Evolutionary conservation across 2,329 filamentous ascomycete species (phyloP).

Genomic region (Pezicula rhizophila): DNA sequence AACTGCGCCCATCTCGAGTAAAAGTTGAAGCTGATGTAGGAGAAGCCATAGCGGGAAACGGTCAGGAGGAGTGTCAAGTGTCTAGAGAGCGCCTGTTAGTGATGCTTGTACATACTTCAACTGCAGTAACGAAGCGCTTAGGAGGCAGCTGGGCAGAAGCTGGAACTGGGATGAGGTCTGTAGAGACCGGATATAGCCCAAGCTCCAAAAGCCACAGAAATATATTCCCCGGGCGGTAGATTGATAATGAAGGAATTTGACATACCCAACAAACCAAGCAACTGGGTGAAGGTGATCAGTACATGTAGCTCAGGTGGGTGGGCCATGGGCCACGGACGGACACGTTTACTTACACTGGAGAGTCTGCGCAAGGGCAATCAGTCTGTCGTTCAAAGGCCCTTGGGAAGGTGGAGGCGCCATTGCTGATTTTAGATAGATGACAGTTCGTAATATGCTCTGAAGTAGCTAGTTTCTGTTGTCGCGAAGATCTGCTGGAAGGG

Average conservation of each 20-base stretch:
- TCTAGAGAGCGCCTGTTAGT: conserved; percentile 39
- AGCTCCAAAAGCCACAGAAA: conserved; percentile 3
- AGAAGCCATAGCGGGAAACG: conserved; percentile 76
- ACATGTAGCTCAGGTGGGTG: conserved; percentile 11
- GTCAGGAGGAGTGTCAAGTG: conserved; percentile 81
- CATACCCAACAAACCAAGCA: conserved; percentile 78
- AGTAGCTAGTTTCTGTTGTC: too few relatives aligned
- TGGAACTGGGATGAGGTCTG: conserved; percentile 8
- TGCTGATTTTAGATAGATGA: conserved; percentile 6
- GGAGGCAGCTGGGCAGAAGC: conserved; percentile 9
- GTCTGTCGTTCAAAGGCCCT: conserved; percentile 40
- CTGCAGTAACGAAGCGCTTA: conserved; percentile 9
- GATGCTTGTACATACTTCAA: neutral
- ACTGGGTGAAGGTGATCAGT: conserved; percentile 40
- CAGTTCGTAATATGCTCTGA: neutral
- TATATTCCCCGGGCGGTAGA: neutral
- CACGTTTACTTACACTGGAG: conserved; percentile 71
- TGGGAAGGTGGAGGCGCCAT: conserved; percentile 29
- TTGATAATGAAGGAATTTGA: conserved; percentile 22
- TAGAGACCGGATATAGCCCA: conserved; percentile 3
- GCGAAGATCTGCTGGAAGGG: neutral
- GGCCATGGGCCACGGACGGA: conserved; percentile 1
- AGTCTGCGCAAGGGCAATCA: conserved; percentile 76
- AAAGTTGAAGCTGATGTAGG: conserved; percentile 85
- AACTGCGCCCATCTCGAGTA: conserved; percentile 70